A percentile compares a stretch with the other conserved stretches of the same genome.
Conservation (phyloP, 495 filamentous ascomycete species). For the Chaetomium tenue region DNA sequence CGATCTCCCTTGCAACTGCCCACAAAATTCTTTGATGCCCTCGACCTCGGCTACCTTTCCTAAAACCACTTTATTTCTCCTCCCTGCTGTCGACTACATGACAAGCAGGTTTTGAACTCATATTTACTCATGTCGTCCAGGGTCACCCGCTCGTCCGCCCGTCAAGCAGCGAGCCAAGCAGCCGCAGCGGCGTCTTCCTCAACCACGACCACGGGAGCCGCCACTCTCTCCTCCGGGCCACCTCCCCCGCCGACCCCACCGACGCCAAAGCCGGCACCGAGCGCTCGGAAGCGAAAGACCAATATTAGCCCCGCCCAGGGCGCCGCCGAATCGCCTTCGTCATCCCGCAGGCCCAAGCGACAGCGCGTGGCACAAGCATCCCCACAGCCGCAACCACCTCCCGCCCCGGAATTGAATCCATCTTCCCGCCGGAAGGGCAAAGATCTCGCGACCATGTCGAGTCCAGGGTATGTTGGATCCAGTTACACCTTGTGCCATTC, state of each 20-base stretch:
- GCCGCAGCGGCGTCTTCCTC: slow-evolving; percentile 56
- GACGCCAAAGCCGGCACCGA: slow-evolving; percentile 32
- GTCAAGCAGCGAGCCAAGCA: slow-evolving; percentile 62
- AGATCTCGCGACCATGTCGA: slow-evolving; percentile 72
- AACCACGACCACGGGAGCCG: slow-evolving; percentile 38
- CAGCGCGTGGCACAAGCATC: slow-evolving; percentile 43
- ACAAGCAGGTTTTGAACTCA: slow-evolving; percentile 28
- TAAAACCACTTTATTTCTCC: slow-evolving; percentile 3
- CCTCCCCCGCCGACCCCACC: slow-evolving; percentile 45
- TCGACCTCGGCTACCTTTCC: slow-evolving; percentile 3
- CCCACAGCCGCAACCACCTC: slow-evolving; percentile 25
- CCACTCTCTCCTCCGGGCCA: slow-evolving; percentile 43
- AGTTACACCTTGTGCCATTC: neutral
- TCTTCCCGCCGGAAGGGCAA: slow-evolving; percentile 57
- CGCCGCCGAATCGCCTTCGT: slow-evolving; percentile 33
- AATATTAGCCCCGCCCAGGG: slow-evolving; percentile 31
- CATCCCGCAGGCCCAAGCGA: slow-evolving; percentile 55
- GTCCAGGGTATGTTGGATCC: slow-evolving; percentile 62
- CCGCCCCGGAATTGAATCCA: slow-evolving; percentile 28
- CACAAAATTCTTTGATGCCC: slow-evolving; percentile 8
- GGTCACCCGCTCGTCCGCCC: slow-evolving; percentile 76
- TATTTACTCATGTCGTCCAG: slow-evolving; percentile 77
- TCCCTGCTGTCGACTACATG: slow-evolving; percentile 23
- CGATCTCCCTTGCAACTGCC: slow-evolving; percentile 20
- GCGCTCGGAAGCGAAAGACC: slow-evolving; percentile 45